Conservation (phyloP, 495 filamentous ascomycete species). For the Parathielavia hyrcaniae region DNA sequence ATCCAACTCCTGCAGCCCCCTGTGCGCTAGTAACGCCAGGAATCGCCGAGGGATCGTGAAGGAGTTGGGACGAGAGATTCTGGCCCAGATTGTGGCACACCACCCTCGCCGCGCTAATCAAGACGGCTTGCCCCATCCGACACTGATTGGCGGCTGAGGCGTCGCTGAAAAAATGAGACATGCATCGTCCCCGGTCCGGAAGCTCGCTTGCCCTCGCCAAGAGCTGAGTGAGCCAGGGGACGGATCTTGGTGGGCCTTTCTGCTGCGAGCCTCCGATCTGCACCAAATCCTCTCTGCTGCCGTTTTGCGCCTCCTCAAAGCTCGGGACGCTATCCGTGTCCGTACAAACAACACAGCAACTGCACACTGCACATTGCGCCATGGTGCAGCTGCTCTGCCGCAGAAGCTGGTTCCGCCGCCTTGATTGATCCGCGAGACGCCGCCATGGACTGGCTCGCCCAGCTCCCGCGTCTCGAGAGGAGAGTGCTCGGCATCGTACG, state of each 20-base stretch:
- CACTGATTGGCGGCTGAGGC: slow-evolving; percentile 10
- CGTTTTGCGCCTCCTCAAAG: background rate
- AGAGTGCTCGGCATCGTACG: slow-evolving; percentile 5
- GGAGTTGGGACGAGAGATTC: background rate
- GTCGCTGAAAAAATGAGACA: slow-evolving; percentile 15
- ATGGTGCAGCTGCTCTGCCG: slow-evolving; percentile 2
- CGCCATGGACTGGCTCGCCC: slow-evolving; percentile 4
- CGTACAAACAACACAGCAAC: too few species aligned
- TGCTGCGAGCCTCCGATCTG: background rate
- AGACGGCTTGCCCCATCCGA: slow-evolving; percentile 1
- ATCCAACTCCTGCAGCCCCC: too few species aligned
- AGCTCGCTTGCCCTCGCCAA: background rate
- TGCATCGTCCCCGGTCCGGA: slow-evolving; percentile 2
- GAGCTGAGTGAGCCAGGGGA: background rate
- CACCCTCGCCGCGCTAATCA: background rate
- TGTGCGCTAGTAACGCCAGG: too few species aligned
- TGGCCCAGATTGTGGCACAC: background rate
- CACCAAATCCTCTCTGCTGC: background rate
- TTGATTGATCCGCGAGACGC: slow-evolving; percentile 3
- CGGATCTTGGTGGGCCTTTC: background rate
- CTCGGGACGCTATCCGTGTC: background rate
- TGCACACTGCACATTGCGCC: background rate
- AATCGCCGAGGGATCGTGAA: too few species aligned
- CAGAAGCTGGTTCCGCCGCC: background rate
- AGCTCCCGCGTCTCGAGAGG: slow-evolving; percentile 1